These are phyloP conservation scores for Suillus subaureus DNA, from an alignment of 768 basidiomycete genomes.

Conservation along the genomic window DNA sequence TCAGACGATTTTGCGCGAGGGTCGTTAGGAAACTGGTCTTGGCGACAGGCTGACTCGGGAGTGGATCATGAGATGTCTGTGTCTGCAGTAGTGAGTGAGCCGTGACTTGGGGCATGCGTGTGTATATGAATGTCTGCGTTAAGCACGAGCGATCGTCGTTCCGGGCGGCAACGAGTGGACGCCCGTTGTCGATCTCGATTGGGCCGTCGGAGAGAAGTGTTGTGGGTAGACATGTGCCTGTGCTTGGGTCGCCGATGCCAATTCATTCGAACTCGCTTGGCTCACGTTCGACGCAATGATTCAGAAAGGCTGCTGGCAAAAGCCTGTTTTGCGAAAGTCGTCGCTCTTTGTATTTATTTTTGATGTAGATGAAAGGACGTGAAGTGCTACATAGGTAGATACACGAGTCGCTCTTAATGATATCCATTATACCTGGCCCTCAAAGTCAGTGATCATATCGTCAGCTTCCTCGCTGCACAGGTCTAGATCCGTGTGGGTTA, in stretches of 20 bases:
- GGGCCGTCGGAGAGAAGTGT: not conserved
- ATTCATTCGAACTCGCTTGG: not conserved
- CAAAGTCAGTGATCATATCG: not conserved
- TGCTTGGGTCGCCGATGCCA: conserved; percentile 1
- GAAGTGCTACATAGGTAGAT: not conserved
- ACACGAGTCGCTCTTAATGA: no score
- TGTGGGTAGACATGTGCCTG: not conserved
- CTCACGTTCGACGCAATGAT: not conserved
- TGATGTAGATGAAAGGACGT: no score
- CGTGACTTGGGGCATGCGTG: not conserved
- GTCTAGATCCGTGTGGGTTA: not conserved
- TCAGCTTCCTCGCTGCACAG: not conserved
- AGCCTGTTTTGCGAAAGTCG: not conserved
- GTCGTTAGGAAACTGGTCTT: conserved; percentile 42
- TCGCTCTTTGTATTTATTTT: not conserved
- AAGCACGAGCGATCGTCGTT: not conserved
- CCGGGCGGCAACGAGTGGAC: not conserved
- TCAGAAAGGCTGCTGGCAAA: not conserved
- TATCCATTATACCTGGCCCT: no score
- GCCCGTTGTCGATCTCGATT: not conserved
- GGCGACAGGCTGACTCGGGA: conserved; percentile 23
- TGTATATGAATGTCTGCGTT: not conserved
- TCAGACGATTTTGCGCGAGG: conserved; percentile 44
- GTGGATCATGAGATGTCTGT: not conserved
- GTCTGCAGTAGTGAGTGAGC: not conserved